These are phyloP conservation scores for Climacium dendroides DNA, from an alignment of 225 moss, liverwort and hornwort species.

Conservation along the genomic window DNA sequence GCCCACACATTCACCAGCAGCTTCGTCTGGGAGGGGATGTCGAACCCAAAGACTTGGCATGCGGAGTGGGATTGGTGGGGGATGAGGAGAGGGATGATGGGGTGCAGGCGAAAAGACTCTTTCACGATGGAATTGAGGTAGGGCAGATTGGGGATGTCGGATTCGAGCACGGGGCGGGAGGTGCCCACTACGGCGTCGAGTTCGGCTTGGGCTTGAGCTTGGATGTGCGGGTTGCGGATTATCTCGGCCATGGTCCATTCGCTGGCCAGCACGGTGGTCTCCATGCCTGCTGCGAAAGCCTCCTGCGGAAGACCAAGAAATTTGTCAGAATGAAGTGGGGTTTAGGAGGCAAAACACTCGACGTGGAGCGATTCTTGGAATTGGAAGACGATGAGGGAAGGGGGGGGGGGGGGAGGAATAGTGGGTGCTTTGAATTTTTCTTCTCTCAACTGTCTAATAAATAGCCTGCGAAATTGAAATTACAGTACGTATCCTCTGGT, in stretches of 20 bases:
- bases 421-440: background rate
- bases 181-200: constrained; percentile 17
- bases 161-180: constrained; percentile 5
- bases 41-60: background rate
- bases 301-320: background rate
- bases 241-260: constrained; percentile 45
- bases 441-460: background rate
- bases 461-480: background rate
- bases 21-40: constrained; percentile 8
- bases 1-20: constrained; percentile 25
- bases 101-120: constrained; percentile 28
- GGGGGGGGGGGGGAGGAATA: background rate
- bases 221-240: background rate
- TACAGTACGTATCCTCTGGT: background rate
- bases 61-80: constrained; percentile 7
- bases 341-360: background rate
- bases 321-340: background rate
- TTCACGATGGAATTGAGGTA: constrained; percentile 27
- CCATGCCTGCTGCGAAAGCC: constrained; percentile 29
- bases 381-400: background rate
- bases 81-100: constrained; percentile 27
- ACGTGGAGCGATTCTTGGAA: background rate
- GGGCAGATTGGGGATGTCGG: constrained; percentile 20
- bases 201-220: constrained; percentile 11
- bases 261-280: constrained; percentile 7